Percentiles rank a stretch among this genome's conserved stretches.
Evolutionary conservation across 345 rosid species (phyloP).

Genomic region (Syzygium aromaticum): DNA sequence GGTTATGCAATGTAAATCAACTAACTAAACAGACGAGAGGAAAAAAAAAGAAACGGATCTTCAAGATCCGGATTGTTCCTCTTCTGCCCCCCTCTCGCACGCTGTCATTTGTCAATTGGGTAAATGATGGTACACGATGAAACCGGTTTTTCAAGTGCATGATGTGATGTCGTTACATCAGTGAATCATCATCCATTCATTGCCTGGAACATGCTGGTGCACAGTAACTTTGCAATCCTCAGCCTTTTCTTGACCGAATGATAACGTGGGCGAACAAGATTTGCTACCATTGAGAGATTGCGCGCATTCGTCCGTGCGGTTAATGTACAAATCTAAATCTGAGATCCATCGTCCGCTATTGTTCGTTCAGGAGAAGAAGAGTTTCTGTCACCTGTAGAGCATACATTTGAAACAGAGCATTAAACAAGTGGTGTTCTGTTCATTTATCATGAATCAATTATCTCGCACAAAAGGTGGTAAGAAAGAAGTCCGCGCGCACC

Average conservation of each 20-base stretch:
- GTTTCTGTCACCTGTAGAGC: not conserved
- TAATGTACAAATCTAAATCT: not conserved
- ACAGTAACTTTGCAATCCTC: not conserved
- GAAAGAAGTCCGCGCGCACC: not conserved
- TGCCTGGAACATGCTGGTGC: not conserved
- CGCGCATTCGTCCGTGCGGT: not conserved
- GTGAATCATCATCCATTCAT: not conserved
- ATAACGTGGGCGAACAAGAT: not conserved
- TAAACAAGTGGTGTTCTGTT: not conserved
- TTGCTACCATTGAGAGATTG: not conserved
- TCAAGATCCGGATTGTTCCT: not conserved
- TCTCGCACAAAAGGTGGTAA: not conserved
- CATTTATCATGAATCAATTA: not conserved
- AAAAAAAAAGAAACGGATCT: not conserved
- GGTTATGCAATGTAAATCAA: not conserved
- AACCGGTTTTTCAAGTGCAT: not conserved
- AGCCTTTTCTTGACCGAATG: not conserved
- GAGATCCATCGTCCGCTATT: not conserved
- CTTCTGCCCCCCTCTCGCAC: not conserved
- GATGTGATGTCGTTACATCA: not conserved
- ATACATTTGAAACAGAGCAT: not conserved
- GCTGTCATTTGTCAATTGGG: not conserved
- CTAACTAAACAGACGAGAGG: not conserved
- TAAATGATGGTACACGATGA: not conserved
- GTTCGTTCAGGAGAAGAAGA: not conserved